Conservation (phyloP, 139 green algal genomes). For the Yamagishiella unicocca region DNA sequence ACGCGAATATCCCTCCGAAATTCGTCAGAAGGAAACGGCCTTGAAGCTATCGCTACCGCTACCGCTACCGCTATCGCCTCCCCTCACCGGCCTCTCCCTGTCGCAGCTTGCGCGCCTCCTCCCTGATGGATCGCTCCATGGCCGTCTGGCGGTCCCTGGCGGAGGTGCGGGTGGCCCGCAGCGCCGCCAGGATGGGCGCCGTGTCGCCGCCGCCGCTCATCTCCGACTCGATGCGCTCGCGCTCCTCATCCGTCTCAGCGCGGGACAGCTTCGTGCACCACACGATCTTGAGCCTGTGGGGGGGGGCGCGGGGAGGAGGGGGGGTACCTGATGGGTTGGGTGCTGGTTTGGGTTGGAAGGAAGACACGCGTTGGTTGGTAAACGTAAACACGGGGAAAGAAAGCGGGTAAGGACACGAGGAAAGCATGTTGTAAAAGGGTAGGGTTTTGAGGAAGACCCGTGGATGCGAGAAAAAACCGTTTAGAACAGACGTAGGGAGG, state of each 20-base stretch:
- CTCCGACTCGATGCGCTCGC: slow-evolving; percentile 80
- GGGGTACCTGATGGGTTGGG: too few species aligned
- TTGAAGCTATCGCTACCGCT: too few species aligned
- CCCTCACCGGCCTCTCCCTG: slow-evolving; percentile 50
- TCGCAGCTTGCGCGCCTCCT: slow-evolving; percentile 91
- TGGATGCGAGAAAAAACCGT: too few species aligned
- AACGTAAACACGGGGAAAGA: too few species aligned
- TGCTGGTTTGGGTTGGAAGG: neutral
- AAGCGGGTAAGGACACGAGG: neutral
- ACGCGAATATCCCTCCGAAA: too few species aligned
- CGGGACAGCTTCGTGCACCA: slow-evolving; percentile 94
- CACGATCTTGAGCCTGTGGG: slow-evolving; percentile 87
- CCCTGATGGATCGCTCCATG: slow-evolving; percentile 90
- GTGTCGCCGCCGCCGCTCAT: slow-evolving; percentile 71
- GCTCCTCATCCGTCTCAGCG: slow-evolving; percentile 77
- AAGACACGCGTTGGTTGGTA: too few species aligned
- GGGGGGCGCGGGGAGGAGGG: neutral
- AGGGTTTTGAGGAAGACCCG: neutral
- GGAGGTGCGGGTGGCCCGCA: slow-evolving; percentile 84
- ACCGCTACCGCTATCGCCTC: neutral
- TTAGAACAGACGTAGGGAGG: too few species aligned
- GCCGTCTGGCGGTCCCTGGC: slow-evolving; percentile 81
- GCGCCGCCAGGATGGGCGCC: slow-evolving; percentile 82
- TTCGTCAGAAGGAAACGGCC: too few species aligned
- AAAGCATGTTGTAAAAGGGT: neutral